Conservation (phyloP, 208 protist species). For the Balamuthia mandrillaris region DNA sequence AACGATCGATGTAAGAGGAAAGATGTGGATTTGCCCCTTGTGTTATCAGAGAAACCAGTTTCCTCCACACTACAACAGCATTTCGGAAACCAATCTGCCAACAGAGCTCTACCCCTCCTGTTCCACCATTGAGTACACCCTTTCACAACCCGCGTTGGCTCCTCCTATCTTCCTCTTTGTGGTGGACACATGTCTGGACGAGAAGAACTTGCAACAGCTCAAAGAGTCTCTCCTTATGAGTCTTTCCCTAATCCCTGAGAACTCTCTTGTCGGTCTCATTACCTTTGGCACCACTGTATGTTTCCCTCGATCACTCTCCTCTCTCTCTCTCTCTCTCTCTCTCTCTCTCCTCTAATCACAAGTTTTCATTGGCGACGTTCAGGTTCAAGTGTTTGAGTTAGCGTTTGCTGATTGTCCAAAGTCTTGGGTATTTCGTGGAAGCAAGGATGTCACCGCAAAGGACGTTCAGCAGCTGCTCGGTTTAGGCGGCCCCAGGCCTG, state of each 20-base stretch:
- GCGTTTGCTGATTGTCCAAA: conserved; percentile 67
- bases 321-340: no score
- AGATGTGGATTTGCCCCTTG: conserved; percentile 88
- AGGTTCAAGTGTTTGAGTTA: conserved; percentile 80
- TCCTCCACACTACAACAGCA: conserved; percentile 88
- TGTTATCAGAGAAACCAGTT: conserved; percentile 89
- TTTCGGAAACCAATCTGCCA: conserved; percentile 83
- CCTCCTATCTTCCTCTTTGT: conserved; percentile 88
- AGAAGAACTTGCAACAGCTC: conserved; percentile 87
- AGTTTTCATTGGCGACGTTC: background rate
- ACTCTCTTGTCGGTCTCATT: conserved; percentile 91
- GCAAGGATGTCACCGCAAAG: conserved; percentile 63
- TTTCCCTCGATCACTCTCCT: background rate
- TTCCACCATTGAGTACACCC: conserved; percentile 83
- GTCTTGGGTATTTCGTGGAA: conserved; percentile 80
- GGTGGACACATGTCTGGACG: conserved; percentile 93
- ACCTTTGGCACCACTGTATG: conserved; percentile 93
- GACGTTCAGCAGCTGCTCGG: conserved; percentile 77
- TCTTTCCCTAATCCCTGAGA: conserved; percentile 86
- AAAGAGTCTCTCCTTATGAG: conserved; percentile 87
- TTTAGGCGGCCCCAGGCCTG: conserved; percentile 55
- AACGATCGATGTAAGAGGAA: conserved; percentile 67
- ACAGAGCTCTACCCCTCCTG: conserved; percentile 83
- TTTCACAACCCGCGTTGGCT: conserved; percentile 13
- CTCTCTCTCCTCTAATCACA: background rate